Evolutionary conservation across 129 eudicot genomes (phyloP).

Genomic region (Dittrichia graveolens): DNA sequence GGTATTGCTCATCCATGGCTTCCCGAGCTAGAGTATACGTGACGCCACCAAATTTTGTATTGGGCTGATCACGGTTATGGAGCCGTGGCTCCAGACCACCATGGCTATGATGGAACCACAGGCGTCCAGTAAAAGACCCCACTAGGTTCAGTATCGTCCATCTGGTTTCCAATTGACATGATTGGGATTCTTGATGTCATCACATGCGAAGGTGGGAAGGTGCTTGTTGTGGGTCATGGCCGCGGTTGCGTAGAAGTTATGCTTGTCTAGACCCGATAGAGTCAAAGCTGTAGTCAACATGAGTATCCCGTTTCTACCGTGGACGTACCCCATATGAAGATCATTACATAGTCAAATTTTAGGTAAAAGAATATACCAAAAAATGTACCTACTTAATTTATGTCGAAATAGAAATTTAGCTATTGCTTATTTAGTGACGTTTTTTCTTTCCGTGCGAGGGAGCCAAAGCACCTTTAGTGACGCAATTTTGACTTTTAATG

Average conservation of each 20-base stretch:
- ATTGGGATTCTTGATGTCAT: constrained; percentile 34
- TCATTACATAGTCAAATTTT: constrained; percentile 46
- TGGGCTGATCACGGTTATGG: constrained; percentile 46
- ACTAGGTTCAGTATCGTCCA: constrained; percentile 39
- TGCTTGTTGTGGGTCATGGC: constrained; percentile 48
- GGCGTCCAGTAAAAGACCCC: constrained; percentile 38
- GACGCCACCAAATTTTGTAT: constrained; percentile 53
- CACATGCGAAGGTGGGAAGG: constrained; percentile 34
- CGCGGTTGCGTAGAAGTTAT: constrained; percentile 51
- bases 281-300: constrained; percentile 43
- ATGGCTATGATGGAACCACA: constrained; percentile 46
- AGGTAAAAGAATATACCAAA: constrained; percentile 29
- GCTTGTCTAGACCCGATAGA: constrained; percentile 41
- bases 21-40: constrained; percentile 52
- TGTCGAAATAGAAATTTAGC: no score
- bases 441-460: background rate
- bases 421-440: no score
- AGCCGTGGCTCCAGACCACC: constrained; percentile 51
- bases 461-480: no score
- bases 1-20: constrained; percentile 37
- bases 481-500: no score
- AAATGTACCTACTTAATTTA: no score
- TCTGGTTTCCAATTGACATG: constrained; percentile 33
- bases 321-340: constrained; percentile 39
- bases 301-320: constrained; percentile 39